Percentiles rank a stretch among this genome's conserved stretches.
Conservation (phyloP, 768 basidiomycete species). For the Tricholoma terreum region DNA sequence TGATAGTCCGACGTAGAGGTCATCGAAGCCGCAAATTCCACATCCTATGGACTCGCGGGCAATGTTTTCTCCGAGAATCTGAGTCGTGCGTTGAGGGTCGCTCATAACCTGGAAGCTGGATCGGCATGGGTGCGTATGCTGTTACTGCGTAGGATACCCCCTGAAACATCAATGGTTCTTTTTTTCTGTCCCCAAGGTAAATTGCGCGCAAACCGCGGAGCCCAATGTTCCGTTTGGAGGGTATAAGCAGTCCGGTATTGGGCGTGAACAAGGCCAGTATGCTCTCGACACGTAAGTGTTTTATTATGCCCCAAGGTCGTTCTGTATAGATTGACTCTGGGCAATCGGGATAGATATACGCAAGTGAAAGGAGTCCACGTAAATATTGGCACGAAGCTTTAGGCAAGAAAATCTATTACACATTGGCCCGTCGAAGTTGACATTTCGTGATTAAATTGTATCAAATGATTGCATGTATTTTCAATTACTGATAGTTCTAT, state of each 20-base stretch:
- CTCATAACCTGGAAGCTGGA: slow-evolving; percentile 17
- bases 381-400: too few species aligned
- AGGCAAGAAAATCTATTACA: too few species aligned
- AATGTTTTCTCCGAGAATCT: slow-evolving; percentile 16
- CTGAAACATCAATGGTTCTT: too few species aligned
- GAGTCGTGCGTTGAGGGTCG: slow-evolving; percentile 12
- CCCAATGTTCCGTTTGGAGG: slow-evolving; percentile 20
- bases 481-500: too few species aligned
- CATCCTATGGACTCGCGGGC: slow-evolving; percentile 11
- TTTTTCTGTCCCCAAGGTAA: slow-evolving; percentile 11
- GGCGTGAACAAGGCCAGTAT: slow-evolving; percentile 20
- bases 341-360: slow-evolving; percentile 6
- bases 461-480: too few species aligned
- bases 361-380: too few species aligned
- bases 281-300: slow-evolving; percentile 16
- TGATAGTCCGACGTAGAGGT: slow-evolving; percentile 24
- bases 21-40: slow-evolving; percentile 16
- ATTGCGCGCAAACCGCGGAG: slow-evolving; percentile 7
- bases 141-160: neutral
- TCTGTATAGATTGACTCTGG: too few species aligned
- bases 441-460: too few species aligned
- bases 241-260: slow-evolving; percentile 24
- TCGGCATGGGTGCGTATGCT: slow-evolving; percentile 6
- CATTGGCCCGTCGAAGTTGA: too few species aligned
- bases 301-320: neutral